A percentile compares a stretch with the other conserved stretches of the same genome.
Conservation (phyloP, 2,329 filamentous ascomycete species). For the Trichoderma simmonsii region DNA sequence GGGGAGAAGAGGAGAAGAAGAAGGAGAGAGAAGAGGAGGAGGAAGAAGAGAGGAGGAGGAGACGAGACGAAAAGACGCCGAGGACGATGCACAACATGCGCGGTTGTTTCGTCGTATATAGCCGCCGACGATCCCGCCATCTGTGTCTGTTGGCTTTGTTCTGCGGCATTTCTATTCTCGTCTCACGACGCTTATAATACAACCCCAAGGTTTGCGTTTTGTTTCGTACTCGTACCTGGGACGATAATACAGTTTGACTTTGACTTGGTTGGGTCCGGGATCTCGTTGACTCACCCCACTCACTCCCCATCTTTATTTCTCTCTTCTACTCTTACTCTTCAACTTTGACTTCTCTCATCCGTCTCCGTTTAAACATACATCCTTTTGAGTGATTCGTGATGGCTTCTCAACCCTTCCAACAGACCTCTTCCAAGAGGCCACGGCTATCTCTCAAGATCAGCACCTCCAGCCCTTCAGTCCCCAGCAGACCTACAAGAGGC, state of each 20-base stretch:
- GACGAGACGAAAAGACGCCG: not conserved
- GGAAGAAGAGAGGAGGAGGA: not conserved
- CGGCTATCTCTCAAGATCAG: slow-evolving; percentile 57
- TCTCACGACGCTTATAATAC: not conserved
- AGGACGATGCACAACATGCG: not conserved
- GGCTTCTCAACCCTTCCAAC: slow-evolving; percentile 30
- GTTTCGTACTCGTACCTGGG: not conserved
- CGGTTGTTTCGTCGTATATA: slow-evolving; percentile 19
- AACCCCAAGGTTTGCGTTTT: not conserved
- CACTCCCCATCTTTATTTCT: not conserved
- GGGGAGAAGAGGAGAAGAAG: not conserved
- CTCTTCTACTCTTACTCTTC: not conserved
- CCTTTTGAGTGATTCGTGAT: slow-evolving; percentile 27
- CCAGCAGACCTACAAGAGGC: slow-evolving; percentile 31
- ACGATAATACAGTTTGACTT: not conserved
- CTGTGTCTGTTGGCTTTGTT: not conserved
- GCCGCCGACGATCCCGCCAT: slow-evolving; percentile 7
- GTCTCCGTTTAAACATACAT: not conserved
- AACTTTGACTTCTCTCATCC: not conserved
- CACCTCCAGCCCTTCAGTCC: slow-evolving; percentile 33
- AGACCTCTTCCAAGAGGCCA: slow-evolving; percentile 44
- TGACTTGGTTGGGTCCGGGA: not conserved
- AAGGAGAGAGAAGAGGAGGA: not conserved
- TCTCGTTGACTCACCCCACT: not conserved
- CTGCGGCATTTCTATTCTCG: slow-evolving; percentile 16